phyloP scores from a whole-genome alignment of 2,329 filamentous ascomycete species.

The Nemania sp. region DNA sequence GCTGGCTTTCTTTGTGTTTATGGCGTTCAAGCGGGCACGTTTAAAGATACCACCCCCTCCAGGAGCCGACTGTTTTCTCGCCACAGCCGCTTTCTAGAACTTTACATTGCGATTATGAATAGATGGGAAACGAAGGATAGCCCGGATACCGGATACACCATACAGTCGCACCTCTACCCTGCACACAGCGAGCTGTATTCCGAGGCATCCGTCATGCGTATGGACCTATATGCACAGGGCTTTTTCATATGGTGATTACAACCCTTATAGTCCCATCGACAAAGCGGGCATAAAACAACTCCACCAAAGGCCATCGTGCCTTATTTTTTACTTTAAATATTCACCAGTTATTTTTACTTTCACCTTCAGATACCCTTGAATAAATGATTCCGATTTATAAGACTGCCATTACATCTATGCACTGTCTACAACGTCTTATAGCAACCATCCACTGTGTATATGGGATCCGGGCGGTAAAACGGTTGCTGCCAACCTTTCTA shows the following conservation, averaged over 20 bases:
- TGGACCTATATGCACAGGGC: background rate
- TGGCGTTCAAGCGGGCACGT: slow-evolving; percentile 36
- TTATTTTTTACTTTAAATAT: background rate
- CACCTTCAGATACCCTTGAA: background rate
- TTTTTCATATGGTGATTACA: background rate
- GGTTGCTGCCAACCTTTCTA: too few relatives aligned
- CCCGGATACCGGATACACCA: background rate
- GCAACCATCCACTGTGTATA: background rate
- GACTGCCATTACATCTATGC: background rate
- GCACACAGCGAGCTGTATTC: background rate
- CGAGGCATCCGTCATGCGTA: background rate
- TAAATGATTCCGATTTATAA: background rate
- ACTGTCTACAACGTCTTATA: too few relatives aligned
- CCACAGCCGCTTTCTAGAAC: slow-evolving; percentile 20
- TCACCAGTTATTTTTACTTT: background rate
- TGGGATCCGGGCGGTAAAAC: too few relatives aligned
- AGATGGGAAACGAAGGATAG: slow-evolving; percentile 13
- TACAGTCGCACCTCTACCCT: background rate
- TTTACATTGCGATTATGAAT: slow-evolving; percentile 29
- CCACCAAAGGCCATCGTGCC: background rate
- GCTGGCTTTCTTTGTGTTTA: slow-evolving; percentile 31
- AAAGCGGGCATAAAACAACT: background rate
- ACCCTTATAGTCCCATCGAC: background rate
- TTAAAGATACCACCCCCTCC: slow-evolving; percentile 40
- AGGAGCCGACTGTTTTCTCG: slow-evolving; percentile 30